These are phyloP conservation scores for Cryptococcus amylolentus DNA, from an alignment of 1,284 basidiomycete species.

Conservation along the genomic window DNA sequence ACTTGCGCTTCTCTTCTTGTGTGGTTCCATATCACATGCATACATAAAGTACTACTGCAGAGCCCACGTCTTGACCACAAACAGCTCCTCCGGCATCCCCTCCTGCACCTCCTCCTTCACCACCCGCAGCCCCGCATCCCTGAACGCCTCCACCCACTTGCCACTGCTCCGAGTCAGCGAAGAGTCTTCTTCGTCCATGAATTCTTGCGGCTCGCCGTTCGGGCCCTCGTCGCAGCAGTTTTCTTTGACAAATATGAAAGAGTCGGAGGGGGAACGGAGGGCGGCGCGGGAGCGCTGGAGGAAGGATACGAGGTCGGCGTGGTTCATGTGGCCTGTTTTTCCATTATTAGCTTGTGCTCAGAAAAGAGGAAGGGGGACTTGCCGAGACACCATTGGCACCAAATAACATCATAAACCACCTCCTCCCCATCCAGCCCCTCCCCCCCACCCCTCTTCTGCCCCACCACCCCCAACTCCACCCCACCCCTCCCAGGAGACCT, in stretches of 20 bases:
- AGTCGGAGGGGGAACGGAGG: constrained; percentile 8
- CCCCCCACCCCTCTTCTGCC: constrained; percentile 27
- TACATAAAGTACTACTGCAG: neutral
- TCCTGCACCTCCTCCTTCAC: constrained; percentile 62
- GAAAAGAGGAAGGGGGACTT: constrained; percentile 9
- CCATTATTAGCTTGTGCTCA: neutral
- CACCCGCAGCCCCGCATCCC: constrained; percentile 63
- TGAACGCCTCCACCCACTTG: constrained; percentile 73
- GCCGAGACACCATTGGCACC: constrained; percentile 96
- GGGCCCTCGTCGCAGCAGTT: constrained; percentile 69
- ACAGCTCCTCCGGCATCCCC: constrained; percentile 75
- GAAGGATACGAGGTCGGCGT: constrained; percentile 72
- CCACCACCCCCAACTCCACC: constrained; percentile 36
- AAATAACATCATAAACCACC: constrained; percentile 55
- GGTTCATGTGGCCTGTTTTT: constrained; percentile 65
- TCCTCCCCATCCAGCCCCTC: constrained; percentile 30
- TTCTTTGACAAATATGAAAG: constrained; percentile 77
- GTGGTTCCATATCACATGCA: neutral
- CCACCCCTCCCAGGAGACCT: constrained; percentile 49
- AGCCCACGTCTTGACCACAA: constrained; percentile 73
- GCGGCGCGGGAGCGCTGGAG: constrained; percentile 60
- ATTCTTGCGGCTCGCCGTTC: constrained; percentile 51
- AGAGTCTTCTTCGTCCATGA: constrained; percentile 82
- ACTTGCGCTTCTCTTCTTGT: too few relatives aligned
- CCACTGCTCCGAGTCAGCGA: constrained; percentile 78